Evolutionary conservation across 441 rosid genomes (phyloP).

Genomic region (Biscutella laevigata): DNA sequence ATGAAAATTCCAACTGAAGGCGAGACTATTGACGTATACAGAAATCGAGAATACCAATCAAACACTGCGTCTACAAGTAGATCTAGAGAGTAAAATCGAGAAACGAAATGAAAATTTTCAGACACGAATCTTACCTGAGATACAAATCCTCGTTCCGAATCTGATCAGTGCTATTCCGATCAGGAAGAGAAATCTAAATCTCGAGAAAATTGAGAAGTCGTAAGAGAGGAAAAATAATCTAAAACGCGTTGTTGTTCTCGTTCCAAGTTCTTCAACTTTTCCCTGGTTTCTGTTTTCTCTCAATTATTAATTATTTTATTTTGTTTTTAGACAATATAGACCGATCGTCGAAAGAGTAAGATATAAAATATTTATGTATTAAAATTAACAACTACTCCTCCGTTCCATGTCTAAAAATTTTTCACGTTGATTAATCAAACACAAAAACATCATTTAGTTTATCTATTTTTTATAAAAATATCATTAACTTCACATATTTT

Average conservation of each 20-base stretch:
- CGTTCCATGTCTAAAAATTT: too few relatives aligned
- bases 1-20: slow-evolving; percentile 2
- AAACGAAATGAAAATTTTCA: neutral
- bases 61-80: slow-evolving; percentile 16
- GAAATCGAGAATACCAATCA: slow-evolving; percentile 2
- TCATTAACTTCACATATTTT: too few relatives aligned
- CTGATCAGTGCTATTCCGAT: slow-evolving; percentile 9
- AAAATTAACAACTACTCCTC: too few relatives aligned
- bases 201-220: slow-evolving; percentile 9
- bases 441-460: too few relatives aligned
- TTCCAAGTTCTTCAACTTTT: slow-evolving; percentile 11
- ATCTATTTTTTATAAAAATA: too few relatives aligned
- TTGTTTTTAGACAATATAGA: too few relatives aligned
- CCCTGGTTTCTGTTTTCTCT: slow-evolving; percentile 17
- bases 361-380: too few relatives aligned
- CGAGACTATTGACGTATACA: neutral
- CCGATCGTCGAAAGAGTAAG: too few relatives aligned
- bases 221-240: neutral
- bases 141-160: slow-evolving; percentile 11
- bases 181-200: slow-evolving; percentile 12
- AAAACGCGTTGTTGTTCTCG: slow-evolving; percentile 14
- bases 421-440: too few relatives aligned
- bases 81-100: slow-evolving; percentile 17
- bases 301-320: too few relatives aligned
- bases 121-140: slow-evolving; percentile 16